Conservation (phyloP, 495 filamentous ascomycete species). For the Talaromyces ruber region DNA sequence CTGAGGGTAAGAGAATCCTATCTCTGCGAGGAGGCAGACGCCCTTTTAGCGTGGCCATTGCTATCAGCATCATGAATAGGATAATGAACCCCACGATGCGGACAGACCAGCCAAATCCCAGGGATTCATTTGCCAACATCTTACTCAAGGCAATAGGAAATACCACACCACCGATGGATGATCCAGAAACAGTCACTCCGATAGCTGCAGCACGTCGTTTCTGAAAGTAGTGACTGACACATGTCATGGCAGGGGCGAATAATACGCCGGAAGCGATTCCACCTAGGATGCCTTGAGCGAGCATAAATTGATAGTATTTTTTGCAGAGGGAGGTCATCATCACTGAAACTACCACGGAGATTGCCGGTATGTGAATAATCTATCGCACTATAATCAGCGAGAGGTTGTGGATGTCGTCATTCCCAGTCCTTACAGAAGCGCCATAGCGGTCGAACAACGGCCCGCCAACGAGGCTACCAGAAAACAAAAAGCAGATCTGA, state of each 20-base stretch:
- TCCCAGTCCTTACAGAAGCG: constrained; percentile 1
- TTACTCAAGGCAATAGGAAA: constrained; percentile 14
- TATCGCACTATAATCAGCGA: constrained; percentile 1
- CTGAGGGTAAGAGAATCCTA: constrained; percentile 29
- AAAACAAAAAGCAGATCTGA: constrained; percentile 35
- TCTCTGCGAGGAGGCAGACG: constrained; percentile 34
- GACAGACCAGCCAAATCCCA: constrained; percentile 55
- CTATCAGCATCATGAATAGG: constrained; percentile 35
- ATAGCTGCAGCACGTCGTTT: constrained; percentile 39
- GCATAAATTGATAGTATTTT: constrained; percentile 48
- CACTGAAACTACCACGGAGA: constrained; percentile 14
- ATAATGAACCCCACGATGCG: constrained; percentile 51
- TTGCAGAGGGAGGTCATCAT: constrained; percentile 44
- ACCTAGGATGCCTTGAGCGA: constrained; percentile 43
- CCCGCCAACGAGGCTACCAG: constrained; percentile 29
- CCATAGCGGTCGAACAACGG: constrained; percentile 17
- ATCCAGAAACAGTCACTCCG: constrained; percentile 36
- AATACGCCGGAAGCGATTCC: constrained; percentile 36
- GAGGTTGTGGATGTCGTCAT: constrained; percentile 7
- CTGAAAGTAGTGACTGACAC: constrained; percentile 42
- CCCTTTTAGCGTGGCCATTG: constrained; percentile 28
- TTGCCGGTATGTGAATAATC: constrained; percentile 6
- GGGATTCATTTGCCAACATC: constrained; percentile 15
- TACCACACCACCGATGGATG: constrained; percentile 36
- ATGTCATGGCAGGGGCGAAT: constrained; percentile 35